Conservation (phyloP, 371 early-diverging fungal genomes). For the Sporodiniella umbellata region DNA sequence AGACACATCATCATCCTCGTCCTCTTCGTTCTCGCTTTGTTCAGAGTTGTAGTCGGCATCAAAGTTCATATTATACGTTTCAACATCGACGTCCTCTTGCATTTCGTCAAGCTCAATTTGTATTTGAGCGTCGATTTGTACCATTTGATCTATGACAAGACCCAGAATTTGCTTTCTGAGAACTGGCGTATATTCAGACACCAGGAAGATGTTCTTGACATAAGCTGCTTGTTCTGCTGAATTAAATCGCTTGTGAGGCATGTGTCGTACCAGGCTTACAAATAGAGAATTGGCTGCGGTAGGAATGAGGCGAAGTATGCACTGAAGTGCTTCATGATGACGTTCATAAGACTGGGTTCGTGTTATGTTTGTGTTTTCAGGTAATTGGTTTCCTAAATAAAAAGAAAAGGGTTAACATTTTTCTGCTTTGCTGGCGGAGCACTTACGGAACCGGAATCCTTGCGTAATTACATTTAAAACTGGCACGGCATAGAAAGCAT, state of each 20-base stretch:
- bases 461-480: slow-evolving; percentile 63
- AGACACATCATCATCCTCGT: slow-evolving; percentile 26
- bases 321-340: slow-evolving; percentile 64
- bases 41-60: slow-evolving; percentile 46
- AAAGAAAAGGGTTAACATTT: not conserved
- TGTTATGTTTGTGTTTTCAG: slow-evolving; percentile 20
- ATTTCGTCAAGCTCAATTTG: slow-evolving; percentile 91
- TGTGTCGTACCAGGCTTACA: slow-evolving; percentile 58
- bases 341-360: slow-evolving; percentile 51
- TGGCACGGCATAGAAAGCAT: slow-evolving; percentile 72
- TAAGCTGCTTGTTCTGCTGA: slow-evolving; percentile 67
- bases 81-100: slow-evolving; percentile 68
- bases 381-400: slow-evolving; percentile 18
- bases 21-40: slow-evolving; percentile 35
- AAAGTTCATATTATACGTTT: slow-evolving; percentile 33
- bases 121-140: slow-evolving; percentile 93
- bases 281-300: slow-evolving; percentile 70
- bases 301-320: slow-evolving; percentile 74
- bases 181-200: slow-evolving; percentile 74
- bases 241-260: slow-evolving; percentile 78
- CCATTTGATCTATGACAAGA: slow-evolving; percentile 75
- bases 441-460: slow-evolving; percentile 64
- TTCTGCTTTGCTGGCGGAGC: not conserved
- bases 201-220: slow-evolving; percentile 68
- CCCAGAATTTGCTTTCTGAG: slow-evolving; percentile 71